These are phyloP conservation scores for Neoscytalidium dimidiatum DNA, from an alignment of 2,329 filamentous ascomycete species.

Conservation along the genomic window DNA sequence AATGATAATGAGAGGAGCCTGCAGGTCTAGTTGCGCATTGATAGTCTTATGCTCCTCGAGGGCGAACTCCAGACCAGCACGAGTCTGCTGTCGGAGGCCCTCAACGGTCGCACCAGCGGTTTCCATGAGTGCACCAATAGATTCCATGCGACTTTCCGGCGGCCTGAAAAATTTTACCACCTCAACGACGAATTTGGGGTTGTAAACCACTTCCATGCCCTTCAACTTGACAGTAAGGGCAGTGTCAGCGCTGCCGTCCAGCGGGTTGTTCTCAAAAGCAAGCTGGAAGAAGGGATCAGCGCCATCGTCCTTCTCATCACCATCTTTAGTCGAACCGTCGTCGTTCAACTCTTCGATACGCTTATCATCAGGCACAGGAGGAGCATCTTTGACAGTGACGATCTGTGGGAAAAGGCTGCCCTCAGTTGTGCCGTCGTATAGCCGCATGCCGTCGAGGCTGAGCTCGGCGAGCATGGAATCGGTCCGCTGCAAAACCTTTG, in stretches of 20 bases:
- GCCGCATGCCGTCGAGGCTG: slow-evolving; percentile 85
- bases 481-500: slow-evolving; percentile 83
- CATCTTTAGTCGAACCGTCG: slow-evolving; percentile 45
- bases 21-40: slow-evolving; percentile 92
- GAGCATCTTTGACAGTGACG: slow-evolving; percentile 89
- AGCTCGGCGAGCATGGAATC: slow-evolving; percentile 89
- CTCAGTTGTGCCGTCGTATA: slow-evolving; percentile 94
- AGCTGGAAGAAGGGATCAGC: slow-evolving; percentile 87
- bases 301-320: slow-evolving; percentile 47
- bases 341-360: slow-evolving; percentile 52
- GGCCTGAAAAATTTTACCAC: slow-evolving; percentile 95
- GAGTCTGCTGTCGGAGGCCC: slow-evolving; percentile 89
- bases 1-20: slow-evolving; percentile 93
- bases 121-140: slow-evolving; percentile 93
- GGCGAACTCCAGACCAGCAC: slow-evolving; percentile 93
- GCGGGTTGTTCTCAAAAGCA: slow-evolving; percentile 89
- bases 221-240: slow-evolving; percentile 89
- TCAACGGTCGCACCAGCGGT: slow-evolving; percentile 94
- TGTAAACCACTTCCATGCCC: slow-evolving; percentile 96
- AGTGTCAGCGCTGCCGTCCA: slow-evolving; percentile 89
- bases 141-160: slow-evolving; percentile 97
- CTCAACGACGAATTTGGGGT: slow-evolving; percentile 88
- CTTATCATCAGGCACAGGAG: slow-evolving; percentile 55
- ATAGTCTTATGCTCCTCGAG: slow-evolving; percentile 97
- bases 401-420: slow-evolving; percentile 93